Percentiles rank a stretch among this genome's conserved stretches.
These are phyloP conservation scores for Cyberlindnera americana DNA, from an alignment of 805 yeast genomes.

Conservation along the genomic window DNA sequence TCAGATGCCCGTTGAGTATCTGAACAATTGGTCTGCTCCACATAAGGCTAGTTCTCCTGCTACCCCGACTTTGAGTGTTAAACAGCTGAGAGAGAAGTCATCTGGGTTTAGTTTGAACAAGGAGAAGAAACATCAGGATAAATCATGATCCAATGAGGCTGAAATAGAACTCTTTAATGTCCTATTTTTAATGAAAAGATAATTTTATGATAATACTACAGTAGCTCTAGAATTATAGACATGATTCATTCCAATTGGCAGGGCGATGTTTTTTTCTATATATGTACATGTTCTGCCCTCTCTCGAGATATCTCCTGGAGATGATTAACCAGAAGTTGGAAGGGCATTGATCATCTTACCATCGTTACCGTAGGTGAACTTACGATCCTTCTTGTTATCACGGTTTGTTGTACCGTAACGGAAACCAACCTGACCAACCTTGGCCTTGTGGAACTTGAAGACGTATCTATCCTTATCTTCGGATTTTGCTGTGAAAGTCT, in stretches of 20 bases:
- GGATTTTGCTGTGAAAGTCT: constrained; percentile 46
- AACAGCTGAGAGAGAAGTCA: constrained; percentile 21
- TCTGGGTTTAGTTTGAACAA: constrained; percentile 26
- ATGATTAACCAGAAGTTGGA: constrained; percentile 27
- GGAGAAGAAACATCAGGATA: constrained; percentile 14
- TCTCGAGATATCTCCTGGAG: neutral
- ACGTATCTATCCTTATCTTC: constrained; percentile 50
- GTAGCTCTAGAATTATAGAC: too few relatives aligned
- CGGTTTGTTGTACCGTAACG: constrained; percentile 90
- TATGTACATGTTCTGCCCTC: constrained; percentile 3
- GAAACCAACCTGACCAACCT: constrained; percentile 82
- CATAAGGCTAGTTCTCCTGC: constrained; percentile 11
- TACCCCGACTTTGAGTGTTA: constrained; percentile 5
- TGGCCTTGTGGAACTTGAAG: constrained; percentile 73
- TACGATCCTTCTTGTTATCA: constrained; percentile 83
- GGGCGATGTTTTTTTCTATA: neutral
- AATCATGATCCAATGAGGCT: neutral
- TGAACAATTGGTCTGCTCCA: constrained; percentile 18
- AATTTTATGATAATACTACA: too few relatives aligned
- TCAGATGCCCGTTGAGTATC: constrained; percentile 18
- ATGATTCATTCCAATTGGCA: neutral
- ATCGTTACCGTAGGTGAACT: constrained; percentile 61
- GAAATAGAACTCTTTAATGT: too few relatives aligned
- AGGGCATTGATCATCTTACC: constrained; percentile 47
- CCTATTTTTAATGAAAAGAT: too few relatives aligned